Conservation (phyloP, 1,284 basidiomycete genomes). For the Exobasidium cylindrosporum region DNA sequence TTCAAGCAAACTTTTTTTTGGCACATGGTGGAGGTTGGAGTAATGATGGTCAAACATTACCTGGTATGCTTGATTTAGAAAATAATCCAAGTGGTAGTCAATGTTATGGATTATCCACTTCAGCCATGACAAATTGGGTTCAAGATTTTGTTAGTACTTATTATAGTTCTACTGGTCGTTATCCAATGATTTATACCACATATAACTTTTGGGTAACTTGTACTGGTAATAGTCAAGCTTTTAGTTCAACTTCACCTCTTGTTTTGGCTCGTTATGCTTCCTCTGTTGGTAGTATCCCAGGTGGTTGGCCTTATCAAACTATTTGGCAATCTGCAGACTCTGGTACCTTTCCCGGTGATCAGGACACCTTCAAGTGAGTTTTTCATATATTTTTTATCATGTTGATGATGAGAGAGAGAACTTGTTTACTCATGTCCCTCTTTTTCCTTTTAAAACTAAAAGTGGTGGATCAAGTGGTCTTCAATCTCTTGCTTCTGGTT, state of each 20-base stretch:
- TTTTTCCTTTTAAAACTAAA: too few species aligned
- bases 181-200: too few species aligned
- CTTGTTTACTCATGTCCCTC: too few species aligned
- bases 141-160: constrained; percentile 61
- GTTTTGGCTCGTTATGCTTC: neutral
- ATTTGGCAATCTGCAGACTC: constrained; percentile 68
- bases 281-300: constrained; percentile 25
- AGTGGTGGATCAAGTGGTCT: too few species aligned
- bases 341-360: constrained; percentile 62
- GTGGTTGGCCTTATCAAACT: constrained; percentile 56
- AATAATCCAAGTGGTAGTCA: constrained; percentile 17
- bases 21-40: constrained; percentile 61
- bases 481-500: too few species aligned
- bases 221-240: too few species aligned
- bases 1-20: constrained; percentile 66
- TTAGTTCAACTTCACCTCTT: too few species aligned
- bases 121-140: constrained; percentile 67
- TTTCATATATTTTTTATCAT: neutral
- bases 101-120: constrained; percentile 64
- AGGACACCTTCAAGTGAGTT: constrained; percentile 61
- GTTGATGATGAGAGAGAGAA: too few species aligned
- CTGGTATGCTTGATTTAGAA: constrained; percentile 43
- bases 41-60: constrained; percentile 29
- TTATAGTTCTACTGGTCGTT: constrained; percentile 59
- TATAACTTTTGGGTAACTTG: too few species aligned